These are phyloP conservation scores for Fusarium robinianum DNA, from an alignment of 2,329 filamentous ascomycete species.

Conservation along the genomic window DNA sequence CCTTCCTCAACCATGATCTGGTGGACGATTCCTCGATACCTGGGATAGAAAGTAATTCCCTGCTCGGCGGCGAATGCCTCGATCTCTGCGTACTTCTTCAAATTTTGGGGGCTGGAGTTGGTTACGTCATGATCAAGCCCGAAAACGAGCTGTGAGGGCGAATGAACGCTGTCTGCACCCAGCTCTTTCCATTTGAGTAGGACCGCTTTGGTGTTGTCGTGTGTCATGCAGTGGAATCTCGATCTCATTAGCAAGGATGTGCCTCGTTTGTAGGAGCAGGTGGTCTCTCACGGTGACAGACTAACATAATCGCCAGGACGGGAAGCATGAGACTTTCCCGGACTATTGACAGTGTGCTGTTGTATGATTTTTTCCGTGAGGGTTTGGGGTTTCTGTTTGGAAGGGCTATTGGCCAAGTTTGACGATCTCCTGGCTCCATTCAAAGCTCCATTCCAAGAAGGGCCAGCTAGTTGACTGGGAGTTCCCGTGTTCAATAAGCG, in stretches of 20 bases:
- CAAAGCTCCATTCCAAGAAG: too few relatives aligned
- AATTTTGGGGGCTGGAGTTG: constrained; percentile 72
- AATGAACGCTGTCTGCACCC: constrained; percentile 71
- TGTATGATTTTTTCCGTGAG: constrained; percentile 94
- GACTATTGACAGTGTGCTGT: constrained; percentile 74
- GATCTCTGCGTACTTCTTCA: constrained; percentile 82
- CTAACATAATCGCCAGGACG: constrained; percentile 88
- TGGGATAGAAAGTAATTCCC: constrained; percentile 76
- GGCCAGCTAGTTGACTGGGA: too few relatives aligned
- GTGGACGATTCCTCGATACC: constrained; percentile 83
- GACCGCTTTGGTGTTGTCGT: constrained; percentile 82
- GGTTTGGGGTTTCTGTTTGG: constrained; percentile 74
- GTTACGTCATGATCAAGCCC: constrained; percentile 90
- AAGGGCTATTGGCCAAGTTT: too few relatives aligned
- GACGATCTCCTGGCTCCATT: too few relatives aligned
- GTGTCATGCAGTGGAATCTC: constrained; percentile 82
- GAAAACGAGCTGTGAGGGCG: constrained; percentile 77
- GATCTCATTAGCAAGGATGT: too few relatives aligned
- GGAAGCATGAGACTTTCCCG: too few relatives aligned
- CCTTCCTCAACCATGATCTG: constrained; percentile 82
- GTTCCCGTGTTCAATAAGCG: too few relatives aligned
- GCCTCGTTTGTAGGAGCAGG: constrained; percentile 48
- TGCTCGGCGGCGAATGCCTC: constrained; percentile 80
- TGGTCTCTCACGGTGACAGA: neutral
- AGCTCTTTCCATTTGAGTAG: constrained; percentile 77